Evolutionary conservation across 768 basidiomycete genomes (phyloP), one percentile per base, ranked within the genome.

Genomic region (Xerocomus potaroensis): DNA sequence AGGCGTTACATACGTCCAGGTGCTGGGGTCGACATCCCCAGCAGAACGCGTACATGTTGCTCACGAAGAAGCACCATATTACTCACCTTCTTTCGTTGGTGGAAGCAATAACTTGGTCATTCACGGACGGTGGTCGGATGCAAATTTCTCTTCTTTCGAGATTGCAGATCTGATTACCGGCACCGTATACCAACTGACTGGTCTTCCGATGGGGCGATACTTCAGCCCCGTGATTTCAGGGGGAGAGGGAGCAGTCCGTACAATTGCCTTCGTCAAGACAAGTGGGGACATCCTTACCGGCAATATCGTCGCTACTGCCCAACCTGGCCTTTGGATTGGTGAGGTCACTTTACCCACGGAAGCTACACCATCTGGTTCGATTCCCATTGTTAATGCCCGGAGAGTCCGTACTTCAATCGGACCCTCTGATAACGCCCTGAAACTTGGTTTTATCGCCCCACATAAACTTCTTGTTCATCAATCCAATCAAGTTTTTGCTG

Each of bases 71-170:
- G 70, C 67, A 26, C 68, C 80, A 2, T 87, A 88, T 55, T 84
- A 83, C 50, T 83, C 84, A 0, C 85, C 85, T 2, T 72, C 78
- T 5, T 86, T 87, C 57, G 54, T 66, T 36, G 57, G 62, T 14
- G 62, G 50, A n/a, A 64, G 69, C 18, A 65, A 18, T 6, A 44
- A 80, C 45, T 61, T 84, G 19, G 62, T 86, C 10, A 59, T 88
- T 14, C 85, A 86, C 41, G 75, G 77, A 4, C 77, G 81, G 11
- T 87, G 85, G 85, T 85, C 84, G 0, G 75, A 86, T 56, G 65
- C 67, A 7, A 58, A 71, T 45, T 84, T 84, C 59, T 78, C 82
- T 3, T 70, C 76, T 3, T 77, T 88, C 55, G 85, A 88, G 65
- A 53, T 88, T 24, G 78, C 83, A 8, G 71, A 85, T 56, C 41